Evolutionary conservation across 805 yeast genomes (phyloP).

Genomic region (Pichia gijzeniarum): DNA sequence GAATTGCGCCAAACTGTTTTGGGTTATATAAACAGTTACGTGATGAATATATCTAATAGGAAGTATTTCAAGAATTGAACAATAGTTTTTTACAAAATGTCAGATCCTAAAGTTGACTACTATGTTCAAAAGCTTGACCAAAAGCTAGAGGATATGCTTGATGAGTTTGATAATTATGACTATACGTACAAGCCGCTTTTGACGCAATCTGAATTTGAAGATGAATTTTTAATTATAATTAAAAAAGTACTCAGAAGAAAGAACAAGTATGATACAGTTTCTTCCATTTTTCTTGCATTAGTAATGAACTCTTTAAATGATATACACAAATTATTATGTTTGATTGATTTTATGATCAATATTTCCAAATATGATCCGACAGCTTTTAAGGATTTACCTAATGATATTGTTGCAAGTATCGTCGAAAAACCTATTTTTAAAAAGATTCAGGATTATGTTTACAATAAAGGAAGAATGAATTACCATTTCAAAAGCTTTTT

Average conservation of each 20-base stretch:
- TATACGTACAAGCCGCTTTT: conserved; percentile 18
- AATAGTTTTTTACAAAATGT: too few relatives aligned
- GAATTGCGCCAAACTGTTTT: too few relatives aligned
- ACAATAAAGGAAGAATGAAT: conserved; percentile 18
- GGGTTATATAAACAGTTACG: too few relatives aligned
- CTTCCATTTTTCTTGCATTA: conserved; percentile 15
- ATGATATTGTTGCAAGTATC: conserved; percentile 15
- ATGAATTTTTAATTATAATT: conserved; percentile 16
- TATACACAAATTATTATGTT: conserved; percentile 16
- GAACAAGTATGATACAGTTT: conserved; percentile 12
- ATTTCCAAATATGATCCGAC: conserved; percentile 19
- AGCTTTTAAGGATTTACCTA: conserved; percentile 19
- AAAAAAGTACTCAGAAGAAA: conserved; percentile 14
- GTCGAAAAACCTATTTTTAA: conserved; percentile 9
- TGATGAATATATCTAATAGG: too few relatives aligned
- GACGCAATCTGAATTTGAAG: conserved; percentile 20
- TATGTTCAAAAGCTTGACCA: conserved; percentile 5
- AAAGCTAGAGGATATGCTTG: conserved; percentile 15
- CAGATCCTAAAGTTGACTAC: neutral
- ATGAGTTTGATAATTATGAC: conserved; percentile 18
- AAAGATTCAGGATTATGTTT: conserved; percentile 12
- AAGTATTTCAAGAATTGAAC: too few relatives aligned
- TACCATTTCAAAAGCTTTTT: conserved; percentile 16
- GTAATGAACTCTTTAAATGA: conserved; percentile 5
- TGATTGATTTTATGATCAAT: conserved; percentile 22